These are phyloP conservation scores for Penicillium dipodomyicola DNA, from an alignment of 495 filamentous ascomycete genomes.

Conservation along the genomic window DNA sequence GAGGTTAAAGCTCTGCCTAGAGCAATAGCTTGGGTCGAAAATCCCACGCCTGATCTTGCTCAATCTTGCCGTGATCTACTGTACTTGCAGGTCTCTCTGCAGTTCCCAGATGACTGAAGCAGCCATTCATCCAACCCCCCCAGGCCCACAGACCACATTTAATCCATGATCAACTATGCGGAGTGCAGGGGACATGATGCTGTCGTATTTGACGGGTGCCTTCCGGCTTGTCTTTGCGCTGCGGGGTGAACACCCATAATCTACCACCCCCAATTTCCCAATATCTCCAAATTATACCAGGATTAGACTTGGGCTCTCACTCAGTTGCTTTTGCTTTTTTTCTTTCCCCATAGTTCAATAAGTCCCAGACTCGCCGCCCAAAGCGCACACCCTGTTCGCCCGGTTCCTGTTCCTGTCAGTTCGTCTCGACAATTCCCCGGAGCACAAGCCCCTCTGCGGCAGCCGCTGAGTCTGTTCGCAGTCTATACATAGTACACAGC, in stretches of 20 bases:
- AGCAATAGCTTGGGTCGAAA: constrained; percentile 3
- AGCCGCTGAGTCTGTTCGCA: constrained; percentile 19
- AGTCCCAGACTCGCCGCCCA: constrained; percentile 13
- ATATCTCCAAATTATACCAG: background rate
- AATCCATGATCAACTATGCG: constrained; percentile 4
- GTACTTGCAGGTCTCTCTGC: constrained; percentile 9
- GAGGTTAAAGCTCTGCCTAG: background rate
- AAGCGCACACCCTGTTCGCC: constrained; percentile 3
- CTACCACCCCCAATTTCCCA: background rate
- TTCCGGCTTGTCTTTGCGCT: constrained; percentile 1
- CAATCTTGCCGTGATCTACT: constrained; percentile 3
- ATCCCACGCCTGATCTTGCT: constrained; percentile 5
- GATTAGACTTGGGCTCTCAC: background rate
- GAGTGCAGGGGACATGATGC: constrained; percentile 12
- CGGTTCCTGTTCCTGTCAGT: constrained; percentile 16
- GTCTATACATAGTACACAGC: constrained; percentile 19
- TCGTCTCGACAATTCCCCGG: background rate
- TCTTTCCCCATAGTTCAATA: background rate
- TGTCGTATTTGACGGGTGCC: constrained; percentile 1
- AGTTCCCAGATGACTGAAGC: constrained; percentile 18
- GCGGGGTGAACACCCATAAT: constrained; percentile 2
- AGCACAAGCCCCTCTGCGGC: constrained; percentile 13
- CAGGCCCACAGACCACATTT: constrained; percentile 17
- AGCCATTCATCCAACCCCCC: constrained; percentile 19
- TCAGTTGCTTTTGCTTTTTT: background rate